phyloP scores from a whole-genome alignment of 1,284 basidiomycete species.

The Singerocomus rubriflavus region DNA sequence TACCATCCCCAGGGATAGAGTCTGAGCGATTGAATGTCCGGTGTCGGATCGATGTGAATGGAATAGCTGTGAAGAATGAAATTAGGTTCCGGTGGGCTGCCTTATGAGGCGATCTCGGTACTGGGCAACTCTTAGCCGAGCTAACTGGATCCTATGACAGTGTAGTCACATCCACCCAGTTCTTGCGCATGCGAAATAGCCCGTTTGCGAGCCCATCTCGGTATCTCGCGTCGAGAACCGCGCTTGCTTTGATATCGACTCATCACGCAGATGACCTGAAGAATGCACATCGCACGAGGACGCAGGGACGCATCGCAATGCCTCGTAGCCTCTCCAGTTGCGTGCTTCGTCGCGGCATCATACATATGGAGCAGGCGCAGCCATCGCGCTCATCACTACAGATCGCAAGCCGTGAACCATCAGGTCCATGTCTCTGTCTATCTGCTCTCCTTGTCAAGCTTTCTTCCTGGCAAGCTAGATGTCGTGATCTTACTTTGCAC shows the following conservation, averaged over 20 bases:
- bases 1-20: constrained; percentile 1
- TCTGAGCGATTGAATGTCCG: neutral
- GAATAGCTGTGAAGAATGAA: neutral
- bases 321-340: constrained; percentile 1
- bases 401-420: neutral
- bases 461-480: neutral
- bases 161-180: neutral
- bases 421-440: neutral
- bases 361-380: neutral
- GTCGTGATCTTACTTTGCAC: neutral
- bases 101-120: too few relatives aligned
- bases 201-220: neutral
- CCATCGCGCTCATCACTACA: constrained; percentile 3
- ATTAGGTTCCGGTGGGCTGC: neutral
- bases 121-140: neutral
- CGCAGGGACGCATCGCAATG: neutral
- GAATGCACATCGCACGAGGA: constrained; percentile 13
- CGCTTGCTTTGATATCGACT: constrained; percentile 3
- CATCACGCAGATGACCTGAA: neutral
- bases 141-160: constrained; percentile 17
- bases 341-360: constrained; percentile 12
- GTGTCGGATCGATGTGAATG: neutral
- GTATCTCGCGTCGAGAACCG: constrained; percentile 4
- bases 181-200: constrained; percentile 1
- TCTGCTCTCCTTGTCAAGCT: neutral